These are phyloP conservation scores for Diversispora eburnea DNA, from an alignment of 192 early-diverging fungal species.

Conservation along the genomic window DNA sequence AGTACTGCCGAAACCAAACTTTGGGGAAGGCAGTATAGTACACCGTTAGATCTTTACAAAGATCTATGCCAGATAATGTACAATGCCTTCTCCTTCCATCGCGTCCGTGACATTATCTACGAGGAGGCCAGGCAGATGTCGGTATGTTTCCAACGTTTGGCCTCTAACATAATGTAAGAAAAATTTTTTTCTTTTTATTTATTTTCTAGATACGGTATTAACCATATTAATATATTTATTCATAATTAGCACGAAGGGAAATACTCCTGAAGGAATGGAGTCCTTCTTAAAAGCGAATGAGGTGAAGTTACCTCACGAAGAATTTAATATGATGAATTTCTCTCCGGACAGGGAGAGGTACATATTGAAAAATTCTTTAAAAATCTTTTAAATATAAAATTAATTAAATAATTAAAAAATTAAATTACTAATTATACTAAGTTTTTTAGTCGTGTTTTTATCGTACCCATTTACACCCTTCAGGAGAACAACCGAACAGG, in stretches of 20 bases:
- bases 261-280: too few relatives aligned
- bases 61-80: conserved; percentile 27
- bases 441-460: background rate
- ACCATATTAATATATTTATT: background rate
- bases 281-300: too few relatives aligned
- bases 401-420: background rate
- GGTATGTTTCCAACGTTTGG: background rate
- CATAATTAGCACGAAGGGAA: background rate
- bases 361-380: too few relatives aligned
- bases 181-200: background rate
- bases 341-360: too few relatives aligned
- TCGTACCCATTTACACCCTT: background rate
- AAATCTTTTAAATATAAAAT: background rate
- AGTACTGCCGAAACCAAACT: conserved; percentile 50
- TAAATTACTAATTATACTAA: background rate
- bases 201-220: background rate
- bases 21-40: conserved; percentile 33
- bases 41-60: background rate
- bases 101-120: conserved; percentile 14
- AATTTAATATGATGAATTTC: too few relatives aligned
- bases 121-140: conserved; percentile 10
- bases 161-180: background rate
- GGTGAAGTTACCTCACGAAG: too few relatives aligned
- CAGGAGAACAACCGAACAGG: background rate
- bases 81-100: conserved; percentile 22